Evolutionary conservation across 1,139 yeast species (phyloP).

Genomic region (Casaregolazyma suthepensis): DNA sequence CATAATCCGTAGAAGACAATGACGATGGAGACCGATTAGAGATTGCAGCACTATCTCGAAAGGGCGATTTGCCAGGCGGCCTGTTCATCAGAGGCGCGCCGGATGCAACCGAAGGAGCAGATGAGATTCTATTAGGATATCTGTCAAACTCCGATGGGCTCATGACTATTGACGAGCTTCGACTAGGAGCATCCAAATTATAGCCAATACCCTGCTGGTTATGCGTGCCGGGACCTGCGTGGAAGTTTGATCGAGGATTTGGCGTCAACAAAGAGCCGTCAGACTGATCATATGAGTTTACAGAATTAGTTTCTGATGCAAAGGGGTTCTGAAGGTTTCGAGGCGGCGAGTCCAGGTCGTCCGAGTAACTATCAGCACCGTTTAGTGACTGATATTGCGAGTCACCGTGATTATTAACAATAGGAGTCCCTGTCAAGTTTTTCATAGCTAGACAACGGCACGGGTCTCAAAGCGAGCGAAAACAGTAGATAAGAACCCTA

Average conservation of each 20-base stretch:
- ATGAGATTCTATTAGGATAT: constrained; percentile 33
- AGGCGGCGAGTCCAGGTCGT: constrained; percentile 18
- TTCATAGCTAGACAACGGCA: constrained; percentile 14
- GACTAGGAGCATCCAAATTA: constrained; percentile 8
- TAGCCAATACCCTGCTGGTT: constrained; percentile 6
- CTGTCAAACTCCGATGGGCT: constrained; percentile 33
- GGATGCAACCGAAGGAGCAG: constrained; percentile 27
- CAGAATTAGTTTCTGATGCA: constrained; percentile 24
- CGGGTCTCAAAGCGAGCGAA: background rate
- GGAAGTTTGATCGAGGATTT: background rate
- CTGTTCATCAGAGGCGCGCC: constrained; percentile 20
- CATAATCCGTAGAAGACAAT: constrained; percentile 21
- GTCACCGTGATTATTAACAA: constrained; percentile 12
- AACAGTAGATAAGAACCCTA: background rate
- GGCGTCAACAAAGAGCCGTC: background rate
- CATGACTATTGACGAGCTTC: constrained; percentile 23
- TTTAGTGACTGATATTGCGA: constrained; percentile 20
- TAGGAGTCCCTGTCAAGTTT: constrained; percentile 24
- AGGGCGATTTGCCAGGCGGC: constrained; percentile 12
- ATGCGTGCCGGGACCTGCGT: background rate
- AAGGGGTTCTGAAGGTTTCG: constrained; percentile 29
- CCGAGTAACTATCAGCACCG: constrained; percentile 1
- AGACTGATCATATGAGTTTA: constrained; percentile 17
- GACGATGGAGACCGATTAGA: constrained; percentile 26
- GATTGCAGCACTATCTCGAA: constrained; percentile 24